Evolutionary conservation across 305 asterid species (phyloP), one percentile per base, ranked within the genome.

Genomic region (Lippia alba): DNA sequence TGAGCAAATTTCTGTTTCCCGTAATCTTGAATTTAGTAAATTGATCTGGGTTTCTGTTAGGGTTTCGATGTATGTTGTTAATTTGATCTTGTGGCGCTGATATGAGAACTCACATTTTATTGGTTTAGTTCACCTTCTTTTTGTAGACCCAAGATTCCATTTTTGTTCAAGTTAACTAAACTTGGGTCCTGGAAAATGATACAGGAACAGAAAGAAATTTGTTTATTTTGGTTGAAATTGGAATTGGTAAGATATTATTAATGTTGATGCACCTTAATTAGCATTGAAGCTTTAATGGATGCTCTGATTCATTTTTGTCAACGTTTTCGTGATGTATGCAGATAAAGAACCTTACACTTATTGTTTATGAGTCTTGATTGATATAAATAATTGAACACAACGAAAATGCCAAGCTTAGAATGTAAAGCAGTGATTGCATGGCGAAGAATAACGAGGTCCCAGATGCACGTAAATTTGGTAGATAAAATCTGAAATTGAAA

Each of bases 61-160:
- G 65, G 24, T 8, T 64, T 64, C 59, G 64, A 56, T 56, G 4
- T 70, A 12, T 39, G 10, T 5, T 44, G 12, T 51, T 11, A 6
- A 44, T 14, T 17, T 40, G n/a, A n/a, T n/a, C n/a, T n/a, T n/a
- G n/a, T n/a, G 64, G 9, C 51, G 70, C 18, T 55, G 68, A 60
- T 12, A 19, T n/a, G 39, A 20, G 61, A 20, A 57, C 41, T 51
- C 58, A 19, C 36, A 12, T 39, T 48, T 59, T 59, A 45, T 51
- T 33, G 55, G 6, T 44, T 53, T 53, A 24, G 30, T 24, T 24
- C 30, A 24, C 30, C 30, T 24, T 24, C 30, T 24, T 24, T 24
- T 24, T 24, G 30, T 24, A 24, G 30, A 24, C 30, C 17, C 51
- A 34, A 40, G 44, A 30, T n/a, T 32, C 12, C 30, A 39, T 44